Evolutionary conservation across 176 grass and related monocot species (phyloP).

Genomic region (Alloteropsis semialata): DNA sequence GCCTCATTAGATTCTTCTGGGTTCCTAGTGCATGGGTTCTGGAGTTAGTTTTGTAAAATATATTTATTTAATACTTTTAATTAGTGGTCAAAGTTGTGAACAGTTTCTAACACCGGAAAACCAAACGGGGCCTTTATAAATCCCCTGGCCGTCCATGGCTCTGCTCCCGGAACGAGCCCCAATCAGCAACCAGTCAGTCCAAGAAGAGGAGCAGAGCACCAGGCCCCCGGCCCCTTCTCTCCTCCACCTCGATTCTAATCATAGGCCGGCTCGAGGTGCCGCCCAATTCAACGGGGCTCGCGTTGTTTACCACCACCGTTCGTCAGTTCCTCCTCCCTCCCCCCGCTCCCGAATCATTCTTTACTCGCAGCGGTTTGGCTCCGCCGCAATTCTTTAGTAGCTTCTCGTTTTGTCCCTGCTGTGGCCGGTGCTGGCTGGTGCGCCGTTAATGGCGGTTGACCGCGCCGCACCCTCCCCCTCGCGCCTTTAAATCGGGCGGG

Average conservation of each 20-base stretch:
- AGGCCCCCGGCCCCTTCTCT: background rate
- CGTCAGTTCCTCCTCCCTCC: background rate
- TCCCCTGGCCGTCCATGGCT: background rate
- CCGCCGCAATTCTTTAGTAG: background rate
- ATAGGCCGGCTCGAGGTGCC: slow-evolving; percentile 45
- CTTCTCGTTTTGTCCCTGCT: background rate
- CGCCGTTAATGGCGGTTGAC: slow-evolving; percentile 50
- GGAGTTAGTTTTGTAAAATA: too few species aligned
- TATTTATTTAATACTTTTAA: too few species aligned
- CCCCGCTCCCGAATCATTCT: background rate
- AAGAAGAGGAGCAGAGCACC: too few species aligned
- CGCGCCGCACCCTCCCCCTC: background rate
- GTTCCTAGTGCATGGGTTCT: too few species aligned
- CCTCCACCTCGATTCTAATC: slow-evolving; percentile 14
- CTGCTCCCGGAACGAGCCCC: background rate
- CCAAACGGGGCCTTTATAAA: too few species aligned
- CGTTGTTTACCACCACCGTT: background rate
- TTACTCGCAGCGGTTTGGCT: background rate
- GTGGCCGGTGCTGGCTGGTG: slow-evolving; percentile 34
- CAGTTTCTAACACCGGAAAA: too few species aligned
- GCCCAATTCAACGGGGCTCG: slow-evolving; percentile 26
- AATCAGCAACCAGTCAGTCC: too few species aligned
- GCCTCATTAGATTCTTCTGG: too few species aligned
- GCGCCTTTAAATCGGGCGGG: slow-evolving; percentile 40
- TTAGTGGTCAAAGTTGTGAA: too few species aligned